Percentiles rank a stretch among this genome's conserved stretches.
Conservation (phyloP, 2,329 filamentous ascomycete genomes). For the Alternaria sp. region DNA sequence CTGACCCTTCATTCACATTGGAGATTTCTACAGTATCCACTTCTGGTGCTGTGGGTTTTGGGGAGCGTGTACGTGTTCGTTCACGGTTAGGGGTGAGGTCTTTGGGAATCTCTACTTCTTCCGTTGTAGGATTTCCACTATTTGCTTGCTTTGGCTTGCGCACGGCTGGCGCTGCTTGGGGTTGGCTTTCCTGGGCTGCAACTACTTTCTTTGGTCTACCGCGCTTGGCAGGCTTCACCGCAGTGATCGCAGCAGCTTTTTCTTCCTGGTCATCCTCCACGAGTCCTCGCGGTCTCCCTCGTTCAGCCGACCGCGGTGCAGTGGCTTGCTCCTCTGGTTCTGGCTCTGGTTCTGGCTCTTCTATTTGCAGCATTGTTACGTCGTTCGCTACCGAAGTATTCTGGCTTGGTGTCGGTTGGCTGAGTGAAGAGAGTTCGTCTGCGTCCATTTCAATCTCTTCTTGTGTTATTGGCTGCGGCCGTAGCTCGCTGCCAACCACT, state of each 20-base stretch:
- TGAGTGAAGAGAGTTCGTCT: slow-evolving; percentile 31
- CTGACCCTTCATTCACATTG: slow-evolving; percentile 28
- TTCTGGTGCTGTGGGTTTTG: slow-evolving; percentile 6
- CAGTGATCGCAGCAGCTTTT: neutral
- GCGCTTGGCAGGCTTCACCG: slow-evolving; percentile 19
- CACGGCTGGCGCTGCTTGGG: slow-evolving; percentile 25
- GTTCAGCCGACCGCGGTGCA: slow-evolving; percentile 5
- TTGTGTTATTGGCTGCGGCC: slow-evolving; percentile 10
- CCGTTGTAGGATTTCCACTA: neutral
- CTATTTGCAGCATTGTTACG: neutral
- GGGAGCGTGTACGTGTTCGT: slow-evolving; percentile 11
- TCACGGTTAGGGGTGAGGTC: slow-evolving; percentile 34
- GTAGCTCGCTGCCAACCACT: slow-evolving; percentile 11
- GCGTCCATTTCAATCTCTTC: slow-evolving; percentile 29
- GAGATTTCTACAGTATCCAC: slow-evolving; percentile 24
- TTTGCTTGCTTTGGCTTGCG: slow-evolving; percentile 22
- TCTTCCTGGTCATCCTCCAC: slow-evolving; percentile 5
- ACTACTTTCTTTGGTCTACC: slow-evolving; percentile 25
- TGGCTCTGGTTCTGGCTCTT: neutral
- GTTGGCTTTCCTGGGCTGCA: slow-evolving; percentile 9
- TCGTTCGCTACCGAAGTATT: slow-evolving; percentile 11
- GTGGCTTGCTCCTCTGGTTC: slow-evolving; percentile 3
- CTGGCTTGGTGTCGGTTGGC: slow-evolving; percentile 20
- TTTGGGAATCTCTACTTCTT: slow-evolving; percentile 18
- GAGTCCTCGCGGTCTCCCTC: slow-evolving; percentile 15